These are phyloP conservation scores for Dryas integrifolia DNA, from an alignment of 331 rosid genomes.

Conservation along the genomic window DNA sequence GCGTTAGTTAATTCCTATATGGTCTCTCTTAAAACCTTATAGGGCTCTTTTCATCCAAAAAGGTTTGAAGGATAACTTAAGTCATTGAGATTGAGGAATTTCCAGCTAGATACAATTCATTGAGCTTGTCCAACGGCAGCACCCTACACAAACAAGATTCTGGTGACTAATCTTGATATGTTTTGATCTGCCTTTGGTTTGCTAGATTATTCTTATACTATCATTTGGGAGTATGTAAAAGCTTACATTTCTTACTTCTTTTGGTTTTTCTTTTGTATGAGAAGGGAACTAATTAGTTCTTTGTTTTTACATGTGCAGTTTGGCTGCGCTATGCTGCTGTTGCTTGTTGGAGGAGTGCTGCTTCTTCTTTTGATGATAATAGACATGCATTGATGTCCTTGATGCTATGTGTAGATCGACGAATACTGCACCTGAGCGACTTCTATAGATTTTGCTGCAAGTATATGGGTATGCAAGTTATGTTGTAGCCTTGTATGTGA, in stretches of 20 bases:
- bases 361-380: conserved; percentile 32
- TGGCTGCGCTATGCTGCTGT: conserved; percentile 85
- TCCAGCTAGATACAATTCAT: background rate
- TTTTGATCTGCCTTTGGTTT: background rate
- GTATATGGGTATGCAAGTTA: background rate
- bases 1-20: background rate
- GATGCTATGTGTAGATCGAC: conserved; percentile 26
- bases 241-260: conserved; percentile 4
- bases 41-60: background rate
- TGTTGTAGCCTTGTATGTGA: background rate
- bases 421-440: conserved; percentile 7
- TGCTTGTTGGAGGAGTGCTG: conserved; percentile 84
- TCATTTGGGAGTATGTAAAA: conserved; percentile 5
- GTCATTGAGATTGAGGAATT: background rate
- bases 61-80: background rate
- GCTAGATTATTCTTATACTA: background rate
- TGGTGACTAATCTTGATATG: background rate
- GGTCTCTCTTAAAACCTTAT: background rate
- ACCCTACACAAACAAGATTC: background rate
- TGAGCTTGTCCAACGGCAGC: background rate
- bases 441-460: background rate
- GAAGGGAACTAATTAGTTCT: conserved; percentile 8
- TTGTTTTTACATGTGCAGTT: conserved; percentile 50
- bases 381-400: conserved; percentile 21
- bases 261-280: background rate